Percentiles rank a stretch among this genome's conserved stretches.
These are phyloP conservation scores for Panicum hallii DNA, from an alignment of 202 grass and related monocot species.

Conservation along the genomic window DNA sequence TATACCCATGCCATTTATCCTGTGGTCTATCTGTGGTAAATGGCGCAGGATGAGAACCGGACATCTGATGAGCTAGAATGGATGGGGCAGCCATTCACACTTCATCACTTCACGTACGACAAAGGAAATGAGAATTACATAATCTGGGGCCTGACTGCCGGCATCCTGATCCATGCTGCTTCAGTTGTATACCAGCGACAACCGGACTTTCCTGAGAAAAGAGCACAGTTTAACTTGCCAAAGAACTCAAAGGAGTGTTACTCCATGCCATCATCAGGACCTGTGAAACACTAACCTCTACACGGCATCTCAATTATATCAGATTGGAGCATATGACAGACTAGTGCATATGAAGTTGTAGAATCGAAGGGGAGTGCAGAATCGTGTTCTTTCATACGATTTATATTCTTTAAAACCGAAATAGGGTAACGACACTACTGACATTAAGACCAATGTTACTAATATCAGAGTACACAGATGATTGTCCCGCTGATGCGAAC, in stretches of 20 bases:
- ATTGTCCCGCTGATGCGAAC: neutral
- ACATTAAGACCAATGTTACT: conserved; percentile 26
- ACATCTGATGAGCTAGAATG: conserved; percentile 71
- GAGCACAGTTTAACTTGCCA: conserved; percentile 51
- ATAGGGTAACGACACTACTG: neutral
- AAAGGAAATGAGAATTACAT: conserved; percentile 56
- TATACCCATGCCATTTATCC: neutral
- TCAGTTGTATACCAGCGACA: conserved; percentile 68
- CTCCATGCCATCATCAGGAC: conserved; percentile 19
- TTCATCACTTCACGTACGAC: conserved; percentile 73
- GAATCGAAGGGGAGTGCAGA: neutral
- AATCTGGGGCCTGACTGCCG: conserved; percentile 87
- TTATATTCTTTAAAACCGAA: conserved; percentile 1
- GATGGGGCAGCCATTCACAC: conserved; percentile 69
- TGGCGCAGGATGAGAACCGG: conserved; percentile 62
- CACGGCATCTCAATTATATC: neutral
- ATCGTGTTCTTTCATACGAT: neutral
- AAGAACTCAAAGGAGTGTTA: conserved; percentile 32
- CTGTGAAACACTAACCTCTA: neutral
- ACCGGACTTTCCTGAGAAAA: conserved; percentile 66
- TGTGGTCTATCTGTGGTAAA: neutral
- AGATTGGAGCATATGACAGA: neutral
- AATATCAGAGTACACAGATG: neutral
- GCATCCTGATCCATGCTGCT: conserved; percentile 81
- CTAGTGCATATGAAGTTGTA: neutral